Conservation (phyloP, 306 rosid species). For the Quercus agrifolia region DNA sequence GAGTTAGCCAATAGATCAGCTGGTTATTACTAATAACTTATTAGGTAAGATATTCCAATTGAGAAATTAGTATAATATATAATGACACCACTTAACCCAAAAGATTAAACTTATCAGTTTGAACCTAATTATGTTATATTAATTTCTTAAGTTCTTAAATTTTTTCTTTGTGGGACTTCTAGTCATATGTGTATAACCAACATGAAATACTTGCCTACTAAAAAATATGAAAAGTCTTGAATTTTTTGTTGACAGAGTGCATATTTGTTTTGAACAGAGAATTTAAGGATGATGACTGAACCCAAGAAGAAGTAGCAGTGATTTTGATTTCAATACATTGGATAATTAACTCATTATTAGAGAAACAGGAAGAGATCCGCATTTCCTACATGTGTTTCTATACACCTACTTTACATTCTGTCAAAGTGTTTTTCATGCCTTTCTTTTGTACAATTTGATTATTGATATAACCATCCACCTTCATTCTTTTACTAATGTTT, state of each 20-base stretch:
- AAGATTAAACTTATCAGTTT: no score
- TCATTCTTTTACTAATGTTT: constrained; percentile 12
- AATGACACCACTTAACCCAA: no score
- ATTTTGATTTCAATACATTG: constrained; percentile 25
- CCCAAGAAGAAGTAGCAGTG: constrained; percentile 17
- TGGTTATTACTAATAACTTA: neutral
- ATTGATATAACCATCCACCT: constrained; percentile 6
- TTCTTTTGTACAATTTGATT: constrained; percentile 16
- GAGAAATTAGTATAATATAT: no score
- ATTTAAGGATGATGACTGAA: constrained; percentile 88
- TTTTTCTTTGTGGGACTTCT: no score
- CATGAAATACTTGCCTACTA: no score
- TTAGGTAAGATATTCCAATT: no score
- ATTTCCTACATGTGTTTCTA: constrained; percentile 21
- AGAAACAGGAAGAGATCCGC: neutral
- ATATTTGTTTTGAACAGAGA: constrained; percentile 58
- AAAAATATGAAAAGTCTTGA: neutral
- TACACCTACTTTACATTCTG: constrained; percentile 19
- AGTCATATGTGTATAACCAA: no score
- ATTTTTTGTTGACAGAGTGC: constrained; percentile 10
- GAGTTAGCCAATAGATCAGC: neutral
- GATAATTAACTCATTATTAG: constrained; percentile 23
- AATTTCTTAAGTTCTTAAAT: no score
- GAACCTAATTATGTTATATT: no score
- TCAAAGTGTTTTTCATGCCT: constrained; percentile 19